phyloP scores from a whole-genome alignment of 208 protist species.

The Angomonas ambiguus region DNA sequence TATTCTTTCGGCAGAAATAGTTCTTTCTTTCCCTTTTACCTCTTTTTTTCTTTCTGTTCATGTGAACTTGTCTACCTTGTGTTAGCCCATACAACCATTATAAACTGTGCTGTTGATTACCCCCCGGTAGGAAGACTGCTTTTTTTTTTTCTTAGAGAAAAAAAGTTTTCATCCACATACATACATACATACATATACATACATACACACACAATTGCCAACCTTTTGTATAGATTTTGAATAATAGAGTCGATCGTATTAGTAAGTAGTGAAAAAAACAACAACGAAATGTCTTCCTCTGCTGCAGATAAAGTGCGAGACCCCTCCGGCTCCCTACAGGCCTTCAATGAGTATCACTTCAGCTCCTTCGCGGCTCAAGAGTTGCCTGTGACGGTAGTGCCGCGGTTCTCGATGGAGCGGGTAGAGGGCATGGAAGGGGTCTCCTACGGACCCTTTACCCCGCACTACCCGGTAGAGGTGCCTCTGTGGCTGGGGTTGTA shows the following conservation, averaged over 20 bases:
- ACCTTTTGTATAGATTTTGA: too few relatives aligned
- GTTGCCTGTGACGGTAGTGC: slow-evolving; percentile 61
- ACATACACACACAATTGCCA: slow-evolving; percentile 9
- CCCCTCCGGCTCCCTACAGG: neutral
- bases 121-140: too few relatives aligned
- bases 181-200: neutral
- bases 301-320: neutral
- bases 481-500: slow-evolving; percentile 85
- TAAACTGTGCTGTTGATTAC: too few relatives aligned
- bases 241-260: too few relatives aligned
- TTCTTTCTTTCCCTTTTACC: too few relatives aligned
- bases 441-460: slow-evolving; percentile 70
- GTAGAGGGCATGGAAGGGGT: slow-evolving; percentile 54
- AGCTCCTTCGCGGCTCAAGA: slow-evolving; percentile 77
- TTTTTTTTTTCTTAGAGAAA: neutral
- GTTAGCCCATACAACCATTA: too few relatives aligned
- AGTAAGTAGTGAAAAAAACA: too few relatives aligned
- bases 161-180: neutral
- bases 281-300: too few relatives aligned
- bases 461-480: slow-evolving; percentile 73
- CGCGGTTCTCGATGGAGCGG: slow-evolving; percentile 73
- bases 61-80: neutral
- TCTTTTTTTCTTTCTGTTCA: neutral
- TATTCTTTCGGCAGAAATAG: too few relatives aligned
- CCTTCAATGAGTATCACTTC: slow-evolving; percentile 80